Evolutionary conservation across 2,329 filamentous ascomycete species (phyloP).

Genomic region (Hortaea werneckii): DNA sequence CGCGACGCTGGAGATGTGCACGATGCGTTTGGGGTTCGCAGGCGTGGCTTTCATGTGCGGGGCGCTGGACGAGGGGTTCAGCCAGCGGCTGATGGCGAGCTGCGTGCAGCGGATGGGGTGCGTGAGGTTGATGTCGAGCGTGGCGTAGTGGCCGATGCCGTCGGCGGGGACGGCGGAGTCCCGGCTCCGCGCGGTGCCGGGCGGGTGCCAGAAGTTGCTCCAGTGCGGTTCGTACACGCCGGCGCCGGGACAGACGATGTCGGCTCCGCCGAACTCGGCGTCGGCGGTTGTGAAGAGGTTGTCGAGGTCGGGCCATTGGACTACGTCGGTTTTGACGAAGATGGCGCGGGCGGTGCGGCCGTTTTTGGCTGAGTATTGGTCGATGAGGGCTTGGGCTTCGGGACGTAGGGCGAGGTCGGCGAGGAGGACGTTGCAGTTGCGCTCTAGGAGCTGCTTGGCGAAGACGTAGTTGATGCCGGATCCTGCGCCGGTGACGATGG

Average conservation of each 20-base stretch:
- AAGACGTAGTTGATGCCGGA: constrained; percentile 39
- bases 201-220: constrained; percentile 41
- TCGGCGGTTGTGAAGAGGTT: constrained; percentile 41
- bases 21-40: constrained; percentile 35
- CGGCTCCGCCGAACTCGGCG: constrained; percentile 36
- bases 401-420: constrained; percentile 39
- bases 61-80: constrained; percentile 23
- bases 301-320: constrained; percentile 40
- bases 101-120: constrained; percentile 40
- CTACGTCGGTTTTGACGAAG: constrained; percentile 39
- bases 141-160: constrained; percentile 26
- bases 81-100: constrained; percentile 36
- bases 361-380: constrained; percentile 21
- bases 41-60: constrained; percentile 22
- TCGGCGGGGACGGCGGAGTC: constrained; percentile 19
- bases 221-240: constrained; percentile 40
- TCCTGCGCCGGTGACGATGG: constrained; percentile 39
- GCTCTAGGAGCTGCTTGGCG: constrained; percentile 33
- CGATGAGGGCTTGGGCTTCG: constrained; percentile 35
- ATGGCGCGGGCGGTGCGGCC: constrained; percentile 26
- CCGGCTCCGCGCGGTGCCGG: constrained; percentile 26
- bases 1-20: constrained; percentile 36
- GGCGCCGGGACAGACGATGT: constrained; percentile 41
- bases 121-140: constrained; percentile 38
- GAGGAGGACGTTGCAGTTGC: constrained; percentile 39